Percentiles rank a stretch among this genome's conserved stretches.
Conservation (phyloP, 257 asterid genomes). For the Scutellaria barbata region DNA sequence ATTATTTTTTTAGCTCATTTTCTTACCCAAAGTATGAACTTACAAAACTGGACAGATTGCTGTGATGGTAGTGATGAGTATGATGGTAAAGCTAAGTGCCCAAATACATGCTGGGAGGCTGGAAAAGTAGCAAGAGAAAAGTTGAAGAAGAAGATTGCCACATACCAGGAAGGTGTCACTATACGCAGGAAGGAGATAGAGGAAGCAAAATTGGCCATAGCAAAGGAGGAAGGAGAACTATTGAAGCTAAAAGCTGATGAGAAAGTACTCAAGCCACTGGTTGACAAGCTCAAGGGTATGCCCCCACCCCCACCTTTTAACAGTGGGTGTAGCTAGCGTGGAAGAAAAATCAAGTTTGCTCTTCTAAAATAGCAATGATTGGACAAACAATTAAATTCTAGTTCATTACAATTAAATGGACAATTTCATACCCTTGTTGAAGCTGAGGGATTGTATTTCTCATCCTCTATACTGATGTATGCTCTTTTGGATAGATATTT, state of each 20-base stretch:
- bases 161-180: conserved; percentile 72
- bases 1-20: neutral
- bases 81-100: conserved; percentile 77
- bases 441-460: conserved; percentile 23
- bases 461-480: conserved; percentile 17
- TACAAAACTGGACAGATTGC: conserved; percentile 70
- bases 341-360: conserved; percentile 2
- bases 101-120: conserved; percentile 94
- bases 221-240: conserved; percentile 78
- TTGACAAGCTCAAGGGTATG: conserved; percentile 83
- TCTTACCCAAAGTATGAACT: conserved; percentile 29
- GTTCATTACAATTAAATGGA: conserved; percentile 3
- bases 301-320: neutral
- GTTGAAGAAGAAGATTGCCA: conserved; percentile 77
- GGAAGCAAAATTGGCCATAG: conserved; percentile 68
- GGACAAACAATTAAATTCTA: neutral
- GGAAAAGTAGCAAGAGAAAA: conserved; percentile 91
- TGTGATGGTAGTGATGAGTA: conserved; percentile 99
- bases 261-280: conserved; percentile 74
- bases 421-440: conserved; percentile 3
- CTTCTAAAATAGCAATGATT: conserved; percentile 14
- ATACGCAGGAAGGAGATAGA: conserved; percentile 68
- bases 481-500: conserved; percentile 28
- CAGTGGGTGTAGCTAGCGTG: conserved; percentile 21
- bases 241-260: conserved; percentile 74